These are phyloP conservation scores for Secale cereale DNA, from an alignment of 176 grass and related monocot species.

Conservation along the genomic window DNA sequence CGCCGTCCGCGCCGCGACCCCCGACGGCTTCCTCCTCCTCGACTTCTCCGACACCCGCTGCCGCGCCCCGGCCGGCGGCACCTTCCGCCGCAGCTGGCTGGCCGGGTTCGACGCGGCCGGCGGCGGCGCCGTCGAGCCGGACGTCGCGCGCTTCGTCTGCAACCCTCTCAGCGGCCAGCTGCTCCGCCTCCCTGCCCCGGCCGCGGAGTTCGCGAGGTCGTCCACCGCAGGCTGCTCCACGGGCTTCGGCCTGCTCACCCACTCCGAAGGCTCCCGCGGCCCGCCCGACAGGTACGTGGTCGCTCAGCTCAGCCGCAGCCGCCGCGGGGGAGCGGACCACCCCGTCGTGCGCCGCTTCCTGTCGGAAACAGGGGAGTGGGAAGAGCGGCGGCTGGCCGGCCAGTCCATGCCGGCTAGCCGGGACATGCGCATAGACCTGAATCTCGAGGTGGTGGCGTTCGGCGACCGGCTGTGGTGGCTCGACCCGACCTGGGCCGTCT, in stretches of 20 bases:
- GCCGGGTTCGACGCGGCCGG: neutral
- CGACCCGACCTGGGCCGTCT: constrained; percentile 13
- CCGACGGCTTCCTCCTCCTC: constrained; percentile 39
- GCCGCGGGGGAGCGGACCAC: neutral
- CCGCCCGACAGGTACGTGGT: constrained; percentile 29
- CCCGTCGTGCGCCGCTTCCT: constrained; percentile 17
- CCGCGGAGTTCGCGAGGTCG: neutral
- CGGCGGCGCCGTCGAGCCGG: neutral
- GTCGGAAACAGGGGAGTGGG: constrained; percentile 28
- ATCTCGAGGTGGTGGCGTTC: constrained; percentile 20
- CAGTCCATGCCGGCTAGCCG: neutral
- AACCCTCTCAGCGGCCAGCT: constrained; percentile 27
- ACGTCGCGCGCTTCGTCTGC: constrained; percentile 19
- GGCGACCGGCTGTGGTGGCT: constrained; percentile 27
- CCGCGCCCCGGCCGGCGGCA: neutral
- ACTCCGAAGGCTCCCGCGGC: neutral
- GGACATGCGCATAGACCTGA: neutral
- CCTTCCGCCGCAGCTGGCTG: neutral
- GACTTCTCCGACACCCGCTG: neutral
- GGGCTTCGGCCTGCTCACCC: constrained; percentile 12
- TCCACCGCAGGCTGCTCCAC: no score
- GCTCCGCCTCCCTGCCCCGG: constrained; percentile 12
- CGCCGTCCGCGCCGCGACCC: neutral
- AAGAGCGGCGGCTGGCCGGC: neutral
- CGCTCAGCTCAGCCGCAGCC: neutral